These are phyloP conservation scores for Chrysoporthe austroafricana DNA, from an alignment of 2,329 filamentous ascomycete genomes.

Conservation along the genomic window DNA sequence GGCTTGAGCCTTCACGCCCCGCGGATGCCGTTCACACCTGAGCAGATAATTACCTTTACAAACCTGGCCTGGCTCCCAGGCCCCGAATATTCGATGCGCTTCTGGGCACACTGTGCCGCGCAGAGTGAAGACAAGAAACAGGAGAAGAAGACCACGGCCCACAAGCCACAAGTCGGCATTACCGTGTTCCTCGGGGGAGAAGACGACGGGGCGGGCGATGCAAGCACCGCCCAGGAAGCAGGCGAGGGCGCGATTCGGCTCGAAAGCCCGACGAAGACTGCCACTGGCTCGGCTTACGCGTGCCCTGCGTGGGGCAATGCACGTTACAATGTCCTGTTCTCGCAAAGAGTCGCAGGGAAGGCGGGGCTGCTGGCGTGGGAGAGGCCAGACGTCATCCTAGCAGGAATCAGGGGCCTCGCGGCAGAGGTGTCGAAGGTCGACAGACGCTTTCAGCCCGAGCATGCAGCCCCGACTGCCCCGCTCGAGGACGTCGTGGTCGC, in stretches of 20 bases:
- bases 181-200: slow-evolving; percentile 51
- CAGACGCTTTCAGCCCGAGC: slow-evolving; percentile 39
- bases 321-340: slow-evolving; percentile 48
- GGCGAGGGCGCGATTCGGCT: slow-evolving; percentile 34
- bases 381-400: slow-evolving; percentile 48
- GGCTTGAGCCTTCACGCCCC: slow-evolving; percentile 48
- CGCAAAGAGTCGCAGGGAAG: slow-evolving; percentile 44
- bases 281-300: slow-evolving; percentile 38
- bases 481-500: slow-evolving; percentile 40
- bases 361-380: slow-evolving; percentile 55
- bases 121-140: slow-evolving; percentile 33
- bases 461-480: slow-evolving; percentile 33
- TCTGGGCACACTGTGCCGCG: slow-evolving; percentile 53
- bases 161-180: slow-evolving; percentile 41
- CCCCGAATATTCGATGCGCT: slow-evolving; percentile 63
- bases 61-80: slow-evolving; percentile 70
- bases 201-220: slow-evolving; percentile 40
- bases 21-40: slow-evolving; percentile 46
- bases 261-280: slow-evolving; percentile 16
- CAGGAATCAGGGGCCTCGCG: slow-evolving; percentile 47
- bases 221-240: slow-evolving; percentile 19
- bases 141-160: slow-evolving; percentile 5
- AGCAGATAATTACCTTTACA: slow-evolving; percentile 63
- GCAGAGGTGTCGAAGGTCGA: slow-evolving; percentile 44
- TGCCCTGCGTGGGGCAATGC: slow-evolving; percentile 54